Evolutionary conservation across 2,329 filamentous ascomycete genomes (phyloP).

Genomic region (Colletotrichum liriopes): DNA sequence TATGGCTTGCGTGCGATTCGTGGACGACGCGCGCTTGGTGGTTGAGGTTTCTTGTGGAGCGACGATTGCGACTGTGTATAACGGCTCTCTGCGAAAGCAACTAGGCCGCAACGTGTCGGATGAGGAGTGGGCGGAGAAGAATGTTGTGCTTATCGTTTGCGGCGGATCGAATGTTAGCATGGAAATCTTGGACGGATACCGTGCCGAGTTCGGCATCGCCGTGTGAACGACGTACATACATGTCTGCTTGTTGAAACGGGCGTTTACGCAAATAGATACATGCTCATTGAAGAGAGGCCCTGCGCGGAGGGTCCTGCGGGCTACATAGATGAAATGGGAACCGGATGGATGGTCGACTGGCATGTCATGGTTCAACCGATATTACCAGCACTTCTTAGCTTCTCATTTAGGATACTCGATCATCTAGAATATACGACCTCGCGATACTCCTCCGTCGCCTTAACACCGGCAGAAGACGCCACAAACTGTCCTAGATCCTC

Average conservation of each 20-base stretch:
- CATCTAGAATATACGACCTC: slow-evolving; percentile 36
- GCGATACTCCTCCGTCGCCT: slow-evolving; percentile 24
- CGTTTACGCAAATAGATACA: neutral
- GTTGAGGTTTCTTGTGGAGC: slow-evolving; percentile 92
- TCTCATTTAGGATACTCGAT: neutral
- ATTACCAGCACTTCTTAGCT: neutral
- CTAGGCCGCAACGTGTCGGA: slow-evolving; percentile 69
- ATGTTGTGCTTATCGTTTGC: slow-evolving; percentile 88
- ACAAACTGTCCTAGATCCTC: slow-evolving; percentile 46
- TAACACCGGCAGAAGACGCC: slow-evolving; percentile 17
- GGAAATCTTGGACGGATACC: slow-evolving; percentile 73
- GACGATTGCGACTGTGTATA: slow-evolving; percentile 79
- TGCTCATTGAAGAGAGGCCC: neutral
- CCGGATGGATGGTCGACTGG: no score
- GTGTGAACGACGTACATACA: neutral
- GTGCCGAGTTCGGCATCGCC: slow-evolving; percentile 57
- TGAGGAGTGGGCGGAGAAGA: slow-evolving; percentile 75
- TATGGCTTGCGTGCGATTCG: slow-evolving; percentile 81
- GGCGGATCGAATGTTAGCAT: slow-evolving; percentile 80
- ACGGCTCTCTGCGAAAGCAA: slow-evolving; percentile 72
- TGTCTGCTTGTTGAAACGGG: neutral
- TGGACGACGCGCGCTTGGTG: slow-evolving; percentile 85
- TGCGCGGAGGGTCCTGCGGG: neutral
- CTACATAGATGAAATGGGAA: neutral
- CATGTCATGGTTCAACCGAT: neutral